Evolutionary conservation across 306 rosid genomes (phyloP).

Genomic region (Lablab purpureus): DNA sequence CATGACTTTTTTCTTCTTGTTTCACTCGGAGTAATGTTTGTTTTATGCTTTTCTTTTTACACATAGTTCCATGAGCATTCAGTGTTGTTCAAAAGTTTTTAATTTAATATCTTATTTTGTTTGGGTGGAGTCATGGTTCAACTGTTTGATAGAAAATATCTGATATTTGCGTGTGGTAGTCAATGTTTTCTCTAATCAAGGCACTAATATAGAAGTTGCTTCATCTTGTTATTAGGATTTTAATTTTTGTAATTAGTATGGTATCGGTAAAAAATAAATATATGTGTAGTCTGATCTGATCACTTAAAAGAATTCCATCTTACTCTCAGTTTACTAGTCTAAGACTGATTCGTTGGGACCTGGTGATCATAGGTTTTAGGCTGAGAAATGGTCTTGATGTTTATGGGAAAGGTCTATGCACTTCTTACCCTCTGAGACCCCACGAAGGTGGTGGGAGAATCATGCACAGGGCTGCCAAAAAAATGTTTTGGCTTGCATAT

Average conservation of each 20-base stretch:
- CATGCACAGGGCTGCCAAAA: background rate
- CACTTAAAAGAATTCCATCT: background rate
- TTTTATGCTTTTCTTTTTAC: slow-evolving; percentile 28
- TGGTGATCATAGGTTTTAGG: too few species aligned
- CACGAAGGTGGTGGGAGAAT: slow-evolving; percentile 20
- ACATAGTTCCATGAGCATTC: slow-evolving; percentile 17
- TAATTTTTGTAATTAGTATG: background rate
- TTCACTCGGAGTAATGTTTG: slow-evolving; percentile 12
- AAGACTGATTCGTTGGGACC: background rate
- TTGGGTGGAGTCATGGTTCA: slow-evolving; percentile 18
- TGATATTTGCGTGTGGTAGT: background rate
- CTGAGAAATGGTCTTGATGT: too few species aligned
- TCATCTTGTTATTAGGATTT: slow-evolving; percentile 26
- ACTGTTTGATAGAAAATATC: slow-evolving; percentile 11
- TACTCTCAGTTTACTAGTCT: slow-evolving; percentile 8
- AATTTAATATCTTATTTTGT: slow-evolving; percentile 17
- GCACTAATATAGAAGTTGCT: background rate
- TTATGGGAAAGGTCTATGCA: too few species aligned
- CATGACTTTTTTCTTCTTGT: slow-evolving; percentile 44
- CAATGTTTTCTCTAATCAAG: slow-evolving; percentile 25
- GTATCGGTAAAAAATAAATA: background rate
- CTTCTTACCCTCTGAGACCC: background rate
- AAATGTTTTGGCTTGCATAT: background rate
- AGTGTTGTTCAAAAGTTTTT: slow-evolving; percentile 1
- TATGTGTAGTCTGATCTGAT: slow-evolving; percentile 5